Percentiles rank a stretch among this genome's conserved stretches.
phyloP scores from a whole-genome alignment of 2,329 filamentous ascomycete species.

The Colletotrichum neosansevieriae region DNA sequence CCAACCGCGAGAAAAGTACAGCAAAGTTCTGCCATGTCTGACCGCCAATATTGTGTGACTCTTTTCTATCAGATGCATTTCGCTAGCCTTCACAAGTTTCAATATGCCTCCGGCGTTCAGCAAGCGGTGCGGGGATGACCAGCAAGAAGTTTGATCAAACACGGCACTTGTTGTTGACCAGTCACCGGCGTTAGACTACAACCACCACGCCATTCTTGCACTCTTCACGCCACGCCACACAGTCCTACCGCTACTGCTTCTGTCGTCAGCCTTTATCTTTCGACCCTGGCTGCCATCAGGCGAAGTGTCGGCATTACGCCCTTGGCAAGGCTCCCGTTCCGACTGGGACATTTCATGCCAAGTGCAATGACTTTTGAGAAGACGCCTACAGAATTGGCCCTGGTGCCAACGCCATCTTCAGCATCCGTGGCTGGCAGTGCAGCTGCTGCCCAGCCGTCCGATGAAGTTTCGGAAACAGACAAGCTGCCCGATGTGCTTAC shows the following conservation, averaged over 20 bases:
- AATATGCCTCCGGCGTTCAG: background rate
- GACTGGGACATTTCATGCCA: slow-evolving; percentile 6
- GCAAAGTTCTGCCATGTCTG: slow-evolving; percentile 34
- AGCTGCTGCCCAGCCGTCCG: background rate
- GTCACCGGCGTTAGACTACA: background rate
- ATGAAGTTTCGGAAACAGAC: slow-evolving; percentile 12
- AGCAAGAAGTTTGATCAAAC: slow-evolving; percentile 4
- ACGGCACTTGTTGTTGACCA: background rate
- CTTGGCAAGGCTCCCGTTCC: slow-evolving; percentile 28
- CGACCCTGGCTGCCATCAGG: slow-evolving; percentile 35
- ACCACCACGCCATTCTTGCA: background rate
- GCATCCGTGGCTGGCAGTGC: background rate
- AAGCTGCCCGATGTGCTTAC: slow-evolving; percentile 44
- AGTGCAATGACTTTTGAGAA: slow-evolving; percentile 27
- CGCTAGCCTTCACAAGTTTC: background rate
- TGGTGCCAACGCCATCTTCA: background rate
- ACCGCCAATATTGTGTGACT: slow-evolving; percentile 33
- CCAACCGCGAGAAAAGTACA: slow-evolving; percentile 3
- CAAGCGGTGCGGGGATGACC: background rate
- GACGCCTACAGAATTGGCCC: background rate
- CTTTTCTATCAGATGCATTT: slow-evolving; percentile 16
- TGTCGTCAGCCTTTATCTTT: background rate
- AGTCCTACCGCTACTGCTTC: background rate
- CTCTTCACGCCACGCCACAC: background rate
- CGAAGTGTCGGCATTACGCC: slow-evolving; percentile 18